Conservation (phyloP, 495 filamentous ascomycete genomes). For the Talaromyces wortmannii region DNA sequence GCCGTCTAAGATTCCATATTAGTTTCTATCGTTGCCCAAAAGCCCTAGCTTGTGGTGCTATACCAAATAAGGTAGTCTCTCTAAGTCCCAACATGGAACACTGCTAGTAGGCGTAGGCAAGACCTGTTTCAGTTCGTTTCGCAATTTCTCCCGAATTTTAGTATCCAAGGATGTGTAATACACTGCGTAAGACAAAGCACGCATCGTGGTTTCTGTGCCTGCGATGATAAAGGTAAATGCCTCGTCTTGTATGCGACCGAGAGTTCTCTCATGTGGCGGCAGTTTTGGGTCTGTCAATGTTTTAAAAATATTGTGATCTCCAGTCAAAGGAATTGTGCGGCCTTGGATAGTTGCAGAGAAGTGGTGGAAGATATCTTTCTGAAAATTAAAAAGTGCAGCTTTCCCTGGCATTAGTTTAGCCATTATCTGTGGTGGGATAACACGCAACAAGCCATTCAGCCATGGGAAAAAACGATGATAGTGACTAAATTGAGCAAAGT, state of each 20-base stretch:
- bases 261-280: conserved; percentile 10
- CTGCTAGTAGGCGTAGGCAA: conserved; percentile 16
- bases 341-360: background rate
- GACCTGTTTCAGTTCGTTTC: conserved; percentile 21
- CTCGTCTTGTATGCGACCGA: conserved; percentile 31
- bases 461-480: conserved; percentile 13
- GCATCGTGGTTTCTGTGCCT: conserved; percentile 35
- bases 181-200: conserved; percentile 9
- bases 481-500: conserved; percentile 10
- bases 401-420: conserved; percentile 5
- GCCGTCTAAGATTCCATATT: conserved; percentile 27
- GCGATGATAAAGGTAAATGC: conserved; percentile 27
- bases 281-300: conserved; percentile 4
- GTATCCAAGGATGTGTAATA: conserved; percentile 10
- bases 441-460: conserved; percentile 7
- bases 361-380: conserved; percentile 6
- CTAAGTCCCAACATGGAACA: conserved; percentile 31
- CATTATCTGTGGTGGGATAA: conserved; percentile 8
- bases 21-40: background rate
- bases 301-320: conserved; percentile 1
- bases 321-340: background rate
- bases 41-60: background rate
- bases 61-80: conserved; percentile 44
- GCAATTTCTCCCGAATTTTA: conserved; percentile 10
- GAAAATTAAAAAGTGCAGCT: conserved; percentile 6